phyloP scores from a whole-genome alignment of 495 filamentous ascomycete species.

The Aspergillus leporis region DNA sequence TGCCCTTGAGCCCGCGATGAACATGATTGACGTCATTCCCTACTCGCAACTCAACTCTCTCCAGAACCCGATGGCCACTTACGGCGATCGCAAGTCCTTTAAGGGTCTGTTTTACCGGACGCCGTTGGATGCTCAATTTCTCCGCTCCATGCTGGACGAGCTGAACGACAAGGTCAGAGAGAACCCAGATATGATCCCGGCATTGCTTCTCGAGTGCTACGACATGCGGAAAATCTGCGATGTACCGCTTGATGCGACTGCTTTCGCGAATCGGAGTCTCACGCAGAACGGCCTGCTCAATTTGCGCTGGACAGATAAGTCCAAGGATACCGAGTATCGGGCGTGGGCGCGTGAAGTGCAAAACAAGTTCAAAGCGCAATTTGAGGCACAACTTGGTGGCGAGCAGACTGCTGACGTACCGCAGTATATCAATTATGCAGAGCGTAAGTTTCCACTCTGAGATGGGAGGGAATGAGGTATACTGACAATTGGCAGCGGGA shows the following conservation, averaged over 20 bases:
- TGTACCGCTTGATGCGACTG: constrained; percentile 24
- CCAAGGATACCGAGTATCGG: constrained; percentile 31
- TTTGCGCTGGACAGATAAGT: constrained; percentile 33
- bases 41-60: constrained; percentile 46
- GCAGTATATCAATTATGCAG: constrained; percentile 46
- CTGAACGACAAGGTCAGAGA: constrained; percentile 34
- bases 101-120: constrained; percentile 52
- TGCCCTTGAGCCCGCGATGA: constrained; percentile 34
- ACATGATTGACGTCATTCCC: constrained; percentile 41
- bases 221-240: constrained; percentile 37
- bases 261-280: constrained; percentile 32
- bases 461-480: not conserved
- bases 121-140: constrained; percentile 35
- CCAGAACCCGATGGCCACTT: constrained; percentile 40
- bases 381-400: constrained; percentile 15
- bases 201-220: constrained; percentile 35
- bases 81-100: constrained; percentile 44
- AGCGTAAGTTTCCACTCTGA: constrained; percentile 32
- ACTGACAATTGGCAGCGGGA: constrained; percentile 28
- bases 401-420: constrained; percentile 24
- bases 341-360: constrained; percentile 33
- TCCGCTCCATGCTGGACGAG: constrained; percentile 37
- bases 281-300: constrained; percentile 39
- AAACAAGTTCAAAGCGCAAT: constrained; percentile 28
- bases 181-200: constrained; percentile 25